A percentile compares a stretch with the other conserved stretches of the same genome.
phyloP scores from a whole-genome alignment of 371 early-diverging fungal species.

The Mortierella sp. region DNA sequence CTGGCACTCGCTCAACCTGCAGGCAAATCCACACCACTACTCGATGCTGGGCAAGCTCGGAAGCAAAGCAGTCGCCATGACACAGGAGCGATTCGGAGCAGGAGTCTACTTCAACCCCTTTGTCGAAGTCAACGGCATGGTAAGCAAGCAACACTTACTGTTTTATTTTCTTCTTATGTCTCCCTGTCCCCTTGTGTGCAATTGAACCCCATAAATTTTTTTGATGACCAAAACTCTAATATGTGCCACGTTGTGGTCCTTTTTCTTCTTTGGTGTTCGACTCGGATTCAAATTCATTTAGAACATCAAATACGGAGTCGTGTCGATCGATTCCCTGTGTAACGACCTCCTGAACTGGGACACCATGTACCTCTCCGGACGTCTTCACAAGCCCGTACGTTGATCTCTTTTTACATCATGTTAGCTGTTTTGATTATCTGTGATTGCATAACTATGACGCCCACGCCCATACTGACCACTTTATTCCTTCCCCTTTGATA shows the following conservation, averaged over 20 bases:
- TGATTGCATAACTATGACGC: neutral
- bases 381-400: slow-evolving; percentile 96
- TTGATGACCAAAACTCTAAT: neutral
- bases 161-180: neutral
- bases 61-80: slow-evolving; percentile 74
- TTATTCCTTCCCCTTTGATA: neutral
- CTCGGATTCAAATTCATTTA: slow-evolving; percentile 31
- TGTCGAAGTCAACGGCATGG: slow-evolving; percentile 87
- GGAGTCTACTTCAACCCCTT: slow-evolving; percentile 97
- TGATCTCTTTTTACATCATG: neutral
- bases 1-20: slow-evolving; percentile 96
- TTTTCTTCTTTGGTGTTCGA: slow-evolving; percentile 10
- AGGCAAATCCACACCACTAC: slow-evolving; percentile 92
- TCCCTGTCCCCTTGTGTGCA: neutral
- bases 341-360: slow-evolving; percentile 95
- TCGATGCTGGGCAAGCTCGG: slow-evolving; percentile 81
- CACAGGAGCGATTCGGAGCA: slow-evolving; percentile 92
- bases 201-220: neutral
- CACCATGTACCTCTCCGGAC: slow-evolving; percentile 94
- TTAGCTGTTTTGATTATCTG: neutral
- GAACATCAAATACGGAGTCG: slow-evolving; percentile 96
- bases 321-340: slow-evolving; percentile 88
- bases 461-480: neutral
- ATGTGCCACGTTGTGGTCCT: neutral
- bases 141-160: slow-evolving; percentile 45